Percentiles rank a stretch among this genome's conserved stretches.
Evolutionary conservation across 192 early-diverging fungal species (phyloP).

Genomic region (Coemansia sp.): DNA sequence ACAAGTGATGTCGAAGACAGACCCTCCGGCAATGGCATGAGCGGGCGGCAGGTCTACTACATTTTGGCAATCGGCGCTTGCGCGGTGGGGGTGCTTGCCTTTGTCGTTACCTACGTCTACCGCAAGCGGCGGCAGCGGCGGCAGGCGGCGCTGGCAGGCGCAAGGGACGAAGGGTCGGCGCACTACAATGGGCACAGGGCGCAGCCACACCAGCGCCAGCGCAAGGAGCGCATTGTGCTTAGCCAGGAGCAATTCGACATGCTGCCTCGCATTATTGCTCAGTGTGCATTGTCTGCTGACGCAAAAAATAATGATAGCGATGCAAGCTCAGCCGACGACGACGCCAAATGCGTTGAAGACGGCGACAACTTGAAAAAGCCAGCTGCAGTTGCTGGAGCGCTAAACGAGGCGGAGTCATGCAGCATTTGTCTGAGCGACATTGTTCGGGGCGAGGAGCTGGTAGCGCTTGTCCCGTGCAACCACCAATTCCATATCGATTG

Average conservation of each 20-base stretch:
- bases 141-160: background rate
- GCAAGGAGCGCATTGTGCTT: slow-evolving; percentile 18
- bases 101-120: slow-evolving; percentile 17
- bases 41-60: slow-evolving; percentile 20
- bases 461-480: slow-evolving; percentile 29
- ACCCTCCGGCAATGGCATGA: background rate
- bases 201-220: slow-evolving; percentile 10
- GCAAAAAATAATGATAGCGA: background rate
- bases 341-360: background rate
- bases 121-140: slow-evolving; percentile 8
- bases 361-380: background rate
- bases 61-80: slow-evolving; percentile 28
- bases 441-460: slow-evolving; percentile 16
- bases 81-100: slow-evolving; percentile 11
- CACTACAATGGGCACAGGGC: background rate
- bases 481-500: slow-evolving; percentile 43
- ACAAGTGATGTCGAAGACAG: background rate
- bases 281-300: slow-evolving; percentile 1
- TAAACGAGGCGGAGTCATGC: slow-evolving; percentile 22
- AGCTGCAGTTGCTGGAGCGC: background rate
- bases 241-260: slow-evolving; percentile 34
- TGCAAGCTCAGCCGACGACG: too few species aligned
- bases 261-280: slow-evolving; percentile 23
- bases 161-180: background rate
- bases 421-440: slow-evolving; percentile 30